A percentile compares a stretch with the other conserved stretches of the same genome.
These are phyloP conservation scores for Porphyra umbilicalis DNA, from an alignment of 31 red algal genomes.

Conservation along the genomic window DNA sequence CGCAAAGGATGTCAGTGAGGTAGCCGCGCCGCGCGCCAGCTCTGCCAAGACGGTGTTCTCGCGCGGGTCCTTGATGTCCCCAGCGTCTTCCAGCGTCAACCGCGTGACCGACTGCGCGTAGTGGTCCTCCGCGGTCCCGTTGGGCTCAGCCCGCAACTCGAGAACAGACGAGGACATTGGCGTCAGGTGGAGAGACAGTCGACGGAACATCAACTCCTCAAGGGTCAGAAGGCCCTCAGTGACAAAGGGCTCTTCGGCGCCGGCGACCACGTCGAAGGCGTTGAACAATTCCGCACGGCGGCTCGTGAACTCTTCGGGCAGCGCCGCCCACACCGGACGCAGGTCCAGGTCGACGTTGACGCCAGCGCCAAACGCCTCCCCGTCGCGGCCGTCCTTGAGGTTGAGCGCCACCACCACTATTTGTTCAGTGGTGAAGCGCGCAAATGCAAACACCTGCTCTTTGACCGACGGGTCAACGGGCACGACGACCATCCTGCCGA, in stretches of 20 bases:
- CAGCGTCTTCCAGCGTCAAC: slow-evolving; percentile 25
- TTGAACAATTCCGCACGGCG: slow-evolving; percentile 15
- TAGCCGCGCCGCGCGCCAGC: slow-evolving; percentile 73
- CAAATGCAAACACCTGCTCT: slow-evolving; percentile 94
- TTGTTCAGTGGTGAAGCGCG: slow-evolving; percentile 74
- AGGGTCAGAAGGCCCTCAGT: slow-evolving; percentile 27
- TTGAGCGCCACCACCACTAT: slow-evolving; percentile 76
- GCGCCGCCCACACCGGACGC: slow-evolving; percentile 48
- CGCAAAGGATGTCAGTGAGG: slow-evolving; percentile 53
- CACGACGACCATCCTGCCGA: slow-evolving; percentile 68
- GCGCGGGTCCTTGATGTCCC: slow-evolving; percentile 80
- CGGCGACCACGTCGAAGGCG: slow-evolving; percentile 14
- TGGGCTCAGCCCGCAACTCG: slow-evolving; percentile 15
- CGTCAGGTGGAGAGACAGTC: slow-evolving; percentile 48
- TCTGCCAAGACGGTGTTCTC: slow-evolving; percentile 60
- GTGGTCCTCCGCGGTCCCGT: slow-evolving; percentile 9
- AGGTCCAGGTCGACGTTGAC: slow-evolving; percentile 74
- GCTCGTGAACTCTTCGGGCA: slow-evolving; percentile 54
- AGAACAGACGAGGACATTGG: slow-evolving; percentile 66
- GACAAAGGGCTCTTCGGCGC: neutral
- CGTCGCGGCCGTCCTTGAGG: slow-evolving; percentile 74
- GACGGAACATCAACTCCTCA: slow-evolving; percentile 86
- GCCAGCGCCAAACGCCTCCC: slow-evolving; percentile 35
- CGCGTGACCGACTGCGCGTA: slow-evolving; percentile 37
- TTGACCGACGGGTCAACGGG: slow-evolving; percentile 58